Evolutionary conservation across 352 stramenopile species (phyloP).

Genomic region (Blastocystis sp.): DNA sequence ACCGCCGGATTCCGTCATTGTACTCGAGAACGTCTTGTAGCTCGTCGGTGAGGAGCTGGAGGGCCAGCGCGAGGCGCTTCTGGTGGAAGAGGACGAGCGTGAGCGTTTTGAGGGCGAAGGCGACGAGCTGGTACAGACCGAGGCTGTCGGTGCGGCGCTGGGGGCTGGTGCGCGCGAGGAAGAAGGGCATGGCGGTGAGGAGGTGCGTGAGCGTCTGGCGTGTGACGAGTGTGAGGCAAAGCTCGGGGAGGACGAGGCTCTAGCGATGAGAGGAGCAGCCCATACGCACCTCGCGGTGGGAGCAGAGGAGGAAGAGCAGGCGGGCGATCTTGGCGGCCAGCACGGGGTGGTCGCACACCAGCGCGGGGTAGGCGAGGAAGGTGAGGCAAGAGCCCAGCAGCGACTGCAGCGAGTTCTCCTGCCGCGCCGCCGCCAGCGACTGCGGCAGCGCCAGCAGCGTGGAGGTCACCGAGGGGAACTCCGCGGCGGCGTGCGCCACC

Average conservation of each 20-base stretch:
- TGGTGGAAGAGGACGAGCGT: constrained; percentile 23
- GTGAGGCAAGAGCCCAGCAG: not conserved
- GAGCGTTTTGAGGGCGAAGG: not conserved
- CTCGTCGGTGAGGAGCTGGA: constrained; percentile 4
- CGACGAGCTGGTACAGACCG: not conserved
- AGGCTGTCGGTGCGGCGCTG: not conserved
- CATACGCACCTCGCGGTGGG: constrained; percentile 9
- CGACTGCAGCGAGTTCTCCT: not conserved
- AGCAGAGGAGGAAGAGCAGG: constrained; percentile 45
- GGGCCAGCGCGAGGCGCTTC: constrained; percentile 30
- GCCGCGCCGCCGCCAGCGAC: not conserved
- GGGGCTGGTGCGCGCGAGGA: not conserved
- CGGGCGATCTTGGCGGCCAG: not conserved
- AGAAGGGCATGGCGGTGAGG: constrained; percentile 9
- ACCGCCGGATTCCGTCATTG: not conserved
- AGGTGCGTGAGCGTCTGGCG: not conserved
- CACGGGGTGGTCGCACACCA: not conserved
- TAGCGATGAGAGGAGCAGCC: not conserved
- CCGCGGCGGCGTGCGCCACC: not conserved
- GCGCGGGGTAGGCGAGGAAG: constrained; percentile 10
- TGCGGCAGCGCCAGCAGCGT: not conserved
- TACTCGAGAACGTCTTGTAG: constrained; percentile 33
- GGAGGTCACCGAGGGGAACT: constrained; percentile 30
- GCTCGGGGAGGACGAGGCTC: not conserved
- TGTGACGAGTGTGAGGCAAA: constrained; percentile 17